Evolutionary conservation across 306 rosid species (phyloP).

Genomic region (Rubus parviflorus): DNA sequence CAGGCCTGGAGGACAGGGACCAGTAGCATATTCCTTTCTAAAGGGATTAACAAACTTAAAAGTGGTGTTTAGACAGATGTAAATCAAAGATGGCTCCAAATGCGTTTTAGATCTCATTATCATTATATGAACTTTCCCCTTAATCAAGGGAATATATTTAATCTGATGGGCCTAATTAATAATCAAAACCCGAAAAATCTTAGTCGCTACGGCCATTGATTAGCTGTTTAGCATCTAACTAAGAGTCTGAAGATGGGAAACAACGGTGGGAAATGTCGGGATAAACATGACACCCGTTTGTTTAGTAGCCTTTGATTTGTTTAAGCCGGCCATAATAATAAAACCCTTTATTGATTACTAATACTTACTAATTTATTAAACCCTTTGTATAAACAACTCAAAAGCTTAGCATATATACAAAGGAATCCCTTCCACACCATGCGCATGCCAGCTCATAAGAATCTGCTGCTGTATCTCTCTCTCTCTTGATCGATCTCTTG

Average conservation of each 20-base stretch:
- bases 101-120: background rate
- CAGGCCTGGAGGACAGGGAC: slow-evolving; percentile 3
- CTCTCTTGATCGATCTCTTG: slow-evolving; percentile 1
- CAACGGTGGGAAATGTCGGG: slow-evolving; percentile 69
- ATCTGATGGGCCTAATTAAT: slow-evolving; percentile 34
- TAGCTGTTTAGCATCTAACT: slow-evolving; percentile 34
- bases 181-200: slow-evolving; percentile 23
- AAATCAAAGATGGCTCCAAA: slow-evolving; percentile 23
- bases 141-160: slow-evolving; percentile 38
- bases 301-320: slow-evolving; percentile 33
- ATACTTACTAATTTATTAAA: slow-evolving; percentile 6
- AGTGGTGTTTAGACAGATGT: slow-evolving; percentile 21
- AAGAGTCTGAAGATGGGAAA: slow-evolving; percentile 81
- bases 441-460: slow-evolving; percentile 53
- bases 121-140: slow-evolving; percentile 9
- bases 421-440: slow-evolving; percentile 56
- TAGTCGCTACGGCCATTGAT: slow-evolving; percentile 29
- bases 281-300: slow-evolving; percentile 75
- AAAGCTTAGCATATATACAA: slow-evolving; percentile 42
- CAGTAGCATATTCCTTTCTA: slow-evolving; percentile 19
- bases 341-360: slow-evolving; percentile 13
- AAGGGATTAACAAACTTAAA: background rate
- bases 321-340: background rate
- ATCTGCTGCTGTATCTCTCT: slow-evolving; percentile 23
- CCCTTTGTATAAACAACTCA: slow-evolving; percentile 44